Evolutionary conservation across 805 yeast species (phyloP).

Genomic region (Candida anglica): DNA sequence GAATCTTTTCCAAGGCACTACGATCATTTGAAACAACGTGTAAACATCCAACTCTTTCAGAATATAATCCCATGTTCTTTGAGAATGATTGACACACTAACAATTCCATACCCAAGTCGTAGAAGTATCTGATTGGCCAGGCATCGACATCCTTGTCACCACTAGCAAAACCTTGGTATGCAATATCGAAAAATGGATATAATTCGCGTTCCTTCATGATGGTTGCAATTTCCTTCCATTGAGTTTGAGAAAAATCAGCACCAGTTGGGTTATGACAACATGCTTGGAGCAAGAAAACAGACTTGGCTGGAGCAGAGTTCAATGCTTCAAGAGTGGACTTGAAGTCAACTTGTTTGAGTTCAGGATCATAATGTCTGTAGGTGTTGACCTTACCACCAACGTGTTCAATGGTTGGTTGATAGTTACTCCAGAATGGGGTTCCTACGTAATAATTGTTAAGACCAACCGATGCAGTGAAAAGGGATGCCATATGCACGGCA

Average conservation of each 20-base stretch:
- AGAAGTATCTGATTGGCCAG: slow-evolving; percentile 34
- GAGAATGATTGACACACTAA: slow-evolving; percentile 36
- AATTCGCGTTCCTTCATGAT: slow-evolving; percentile 20
- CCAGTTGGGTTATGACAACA: slow-evolving; percentile 47
- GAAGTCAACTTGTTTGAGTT: slow-evolving; percentile 26
- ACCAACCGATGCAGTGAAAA: slow-evolving; percentile 22
- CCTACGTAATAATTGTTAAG: slow-evolving; percentile 29
- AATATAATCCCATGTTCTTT: slow-evolving; percentile 39
- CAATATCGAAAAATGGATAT: slow-evolving; percentile 34
- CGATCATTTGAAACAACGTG: slow-evolving; percentile 25
- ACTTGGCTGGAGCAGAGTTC: slow-evolving; percentile 23
- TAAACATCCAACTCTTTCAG: slow-evolving; percentile 36
- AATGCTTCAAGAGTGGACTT: slow-evolving; percentile 20
- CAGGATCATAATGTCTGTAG: slow-evolving; percentile 29
- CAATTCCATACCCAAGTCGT: slow-evolving; percentile 38
- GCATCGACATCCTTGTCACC: slow-evolving; percentile 61
- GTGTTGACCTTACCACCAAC: slow-evolving; percentile 21
- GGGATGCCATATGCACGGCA: slow-evolving; percentile 34
- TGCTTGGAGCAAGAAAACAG: slow-evolving; percentile 36
- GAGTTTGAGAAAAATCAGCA: slow-evolving; percentile 31
- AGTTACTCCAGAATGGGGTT: slow-evolving; percentile 38
- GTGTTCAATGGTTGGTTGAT: slow-evolving; percentile 29
- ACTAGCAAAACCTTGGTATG: slow-evolving; percentile 40
- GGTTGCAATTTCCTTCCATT: slow-evolving; percentile 30
- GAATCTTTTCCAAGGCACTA: slow-evolving; percentile 10